These are phyloP conservation scores for Rhododendron kiyosumense DNA, from an alignment of 148 eudicot genomes.

Conservation along the genomic window DNA sequence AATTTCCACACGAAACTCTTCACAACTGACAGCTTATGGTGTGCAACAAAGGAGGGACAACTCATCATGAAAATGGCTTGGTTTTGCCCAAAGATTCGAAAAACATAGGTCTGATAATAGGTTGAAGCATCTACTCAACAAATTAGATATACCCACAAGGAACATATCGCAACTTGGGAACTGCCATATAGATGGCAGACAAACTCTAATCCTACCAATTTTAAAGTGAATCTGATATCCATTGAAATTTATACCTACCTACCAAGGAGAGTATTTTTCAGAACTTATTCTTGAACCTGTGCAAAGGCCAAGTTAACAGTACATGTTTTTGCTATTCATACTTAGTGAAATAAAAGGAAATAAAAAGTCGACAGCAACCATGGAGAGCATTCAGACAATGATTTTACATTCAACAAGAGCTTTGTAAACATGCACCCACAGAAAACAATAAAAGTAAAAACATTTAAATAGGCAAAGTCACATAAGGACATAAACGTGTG, in stretches of 20 bases:
- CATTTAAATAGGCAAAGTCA: neutral
- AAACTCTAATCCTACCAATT: neutral
- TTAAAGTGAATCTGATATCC: neutral
- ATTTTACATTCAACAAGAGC: neutral
- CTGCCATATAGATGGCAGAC: neutral
- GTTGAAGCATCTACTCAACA: neutral
- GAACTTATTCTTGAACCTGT: neutral
- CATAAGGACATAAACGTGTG: neutral
- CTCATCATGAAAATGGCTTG: neutral
- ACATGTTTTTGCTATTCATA: neutral
- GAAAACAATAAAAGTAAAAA: neutral
- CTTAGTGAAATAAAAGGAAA: neutral
- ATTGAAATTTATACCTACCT: neutral
- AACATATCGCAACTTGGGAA: neutral
- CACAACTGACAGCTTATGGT: neutral
- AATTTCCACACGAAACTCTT: neutral
- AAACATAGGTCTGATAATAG: neutral
- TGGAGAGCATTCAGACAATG: neutral
- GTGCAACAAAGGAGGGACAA: neutral
- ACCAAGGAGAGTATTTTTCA: neutral
- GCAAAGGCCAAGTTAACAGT: neutral
- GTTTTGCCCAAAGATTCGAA: neutral
- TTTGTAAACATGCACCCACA: neutral
- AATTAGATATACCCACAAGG: neutral
- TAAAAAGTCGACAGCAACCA: neutral